These are phyloP conservation scores for Hypoxylon sp. DNA, from an alignment of 2,329 filamentous ascomycete species.

Conservation along the genomic window DNA sequence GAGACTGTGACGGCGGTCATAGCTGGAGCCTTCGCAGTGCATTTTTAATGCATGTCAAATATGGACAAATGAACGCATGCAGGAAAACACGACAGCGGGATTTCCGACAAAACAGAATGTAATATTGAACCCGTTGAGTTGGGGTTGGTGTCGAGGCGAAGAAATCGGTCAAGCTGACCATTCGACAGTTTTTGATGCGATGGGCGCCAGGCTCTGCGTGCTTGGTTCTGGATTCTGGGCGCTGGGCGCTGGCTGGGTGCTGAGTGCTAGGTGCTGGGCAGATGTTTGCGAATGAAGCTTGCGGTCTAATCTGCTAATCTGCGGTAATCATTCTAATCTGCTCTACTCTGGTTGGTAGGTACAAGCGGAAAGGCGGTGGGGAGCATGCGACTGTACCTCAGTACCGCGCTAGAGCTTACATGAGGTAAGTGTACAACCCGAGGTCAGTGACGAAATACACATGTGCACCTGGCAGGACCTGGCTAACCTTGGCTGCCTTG, in stretches of 20 bases:
- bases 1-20: slow-evolving; percentile 52
- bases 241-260: slow-evolving; percentile 9
- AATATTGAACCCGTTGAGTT: slow-evolving; percentile 11
- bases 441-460: slow-evolving; percentile 37
- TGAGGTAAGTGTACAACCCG: neutral
- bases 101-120: slow-evolving; percentile 9
- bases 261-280: slow-evolving; percentile 16
- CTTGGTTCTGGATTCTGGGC: neutral
- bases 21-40: slow-evolving; percentile 35
- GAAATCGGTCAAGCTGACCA: slow-evolving; percentile 16
- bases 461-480: neutral
- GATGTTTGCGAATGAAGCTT: slow-evolving; percentile 40
- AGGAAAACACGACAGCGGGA: neutral
- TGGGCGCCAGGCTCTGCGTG: slow-evolving; percentile 2
- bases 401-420: slow-evolving; percentile 2
- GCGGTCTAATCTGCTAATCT: slow-evolving; percentile 20
- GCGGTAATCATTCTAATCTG: slow-evolving; percentile 16
- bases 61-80: neutral
- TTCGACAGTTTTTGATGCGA: slow-evolving; percentile 24
- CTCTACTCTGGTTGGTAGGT: slow-evolving; percentile 39
- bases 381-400: slow-evolving; percentile 1
- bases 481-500: neutral
- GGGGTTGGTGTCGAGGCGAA: slow-evolving; percentile 26
- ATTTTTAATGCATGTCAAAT: slow-evolving; percentile 35
- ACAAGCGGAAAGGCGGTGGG: slow-evolving; percentile 41